Evolutionary conservation across 2,329 filamentous ascomycete genomes (phyloP), one percentile per base, ranked within the genome.

Genomic region (Pseudogymnoascus sp.): DNA sequence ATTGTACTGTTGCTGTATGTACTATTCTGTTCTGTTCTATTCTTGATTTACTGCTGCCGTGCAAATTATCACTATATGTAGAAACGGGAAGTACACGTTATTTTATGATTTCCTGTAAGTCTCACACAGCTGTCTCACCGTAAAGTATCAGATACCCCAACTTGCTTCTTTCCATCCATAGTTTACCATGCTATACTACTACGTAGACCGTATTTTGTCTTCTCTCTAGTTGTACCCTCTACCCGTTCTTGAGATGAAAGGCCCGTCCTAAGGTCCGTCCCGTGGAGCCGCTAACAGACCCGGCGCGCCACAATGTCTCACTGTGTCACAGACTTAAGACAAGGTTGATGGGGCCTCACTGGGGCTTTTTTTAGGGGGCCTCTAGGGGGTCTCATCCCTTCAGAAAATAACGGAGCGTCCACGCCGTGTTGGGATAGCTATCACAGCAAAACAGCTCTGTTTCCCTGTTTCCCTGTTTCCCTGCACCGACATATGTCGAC

Each of bases 321-420:
- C 42, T 46, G 42, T 46, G 42, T 46, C 42, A 46, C 42, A 46
- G 42, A 46, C 42, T 46, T 46, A 46, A 46, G 21, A 46, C 42
- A 46, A 46, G 42, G 42, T 46, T 34, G 9, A 34, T 31, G 28
- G 28, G 31, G 31, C 31, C 31, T 34, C 31, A 31, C 28, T 31
- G 37, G 37, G 37, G 6, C 37, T n/a, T n/a, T 7, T 16, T n/a
- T n/a, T 16, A n/a, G 12, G 36, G 36, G 36, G 36, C 36, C 7
- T 38, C n/a, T 16, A 16, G 38, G 38, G 6, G 8, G 7, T 3
- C 12, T 38, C 16, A 40, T n/a, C 38, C 38, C 38, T 9, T 40
- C 38, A 16, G n/a, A 40, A 40, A 43, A 42, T 21, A 43, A 21
- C 40, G 40, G 40, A 43, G 16, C 21, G 40, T 43, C 40, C 3